Percentiles rank a stretch among this genome's conserved stretches.
Conservation (phyloP, 176 grass and related monocot genomes). For the Oryza rufipogon region DNA sequence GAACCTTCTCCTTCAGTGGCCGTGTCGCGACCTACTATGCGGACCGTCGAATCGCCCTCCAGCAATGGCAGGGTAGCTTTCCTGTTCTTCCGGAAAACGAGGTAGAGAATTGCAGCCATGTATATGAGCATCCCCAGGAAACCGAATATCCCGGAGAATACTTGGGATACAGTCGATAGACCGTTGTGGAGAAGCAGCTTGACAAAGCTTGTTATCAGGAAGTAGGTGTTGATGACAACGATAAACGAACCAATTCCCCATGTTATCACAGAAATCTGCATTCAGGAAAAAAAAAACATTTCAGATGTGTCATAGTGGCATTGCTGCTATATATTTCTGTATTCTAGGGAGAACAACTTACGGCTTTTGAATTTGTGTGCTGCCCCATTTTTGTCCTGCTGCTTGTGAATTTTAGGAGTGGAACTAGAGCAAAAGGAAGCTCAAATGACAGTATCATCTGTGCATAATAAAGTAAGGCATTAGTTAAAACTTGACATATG, state of each 20-base stretch:
- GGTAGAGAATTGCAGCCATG: constrained; percentile 67
- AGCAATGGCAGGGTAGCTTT: constrained; percentile 67
- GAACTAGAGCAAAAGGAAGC: constrained; percentile 93
- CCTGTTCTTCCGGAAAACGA: constrained; percentile 75
- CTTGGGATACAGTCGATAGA: constrained; percentile 57
- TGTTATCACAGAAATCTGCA: constrained; percentile 72
- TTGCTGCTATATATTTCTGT: not conserved
- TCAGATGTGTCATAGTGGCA: not conserved
- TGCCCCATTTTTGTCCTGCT: constrained; percentile 92
- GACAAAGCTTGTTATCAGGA: constrained; percentile 66
- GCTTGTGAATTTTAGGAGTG: constrained; percentile 94
- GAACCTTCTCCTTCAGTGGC: constrained; percentile 33
- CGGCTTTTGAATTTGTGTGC: constrained; percentile 70
- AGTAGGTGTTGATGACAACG: constrained; percentile 85
- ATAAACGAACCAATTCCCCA: constrained; percentile 80
- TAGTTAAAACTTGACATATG: not conserved
- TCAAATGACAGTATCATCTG: constrained; percentile 99
- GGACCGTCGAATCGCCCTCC: constrained; percentile 47
- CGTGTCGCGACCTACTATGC: not conserved
- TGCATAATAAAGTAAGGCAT: constrained; percentile 12
- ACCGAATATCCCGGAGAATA: constrained; percentile 78
- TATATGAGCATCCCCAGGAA: constrained; percentile 90
- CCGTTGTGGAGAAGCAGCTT: constrained; percentile 65
- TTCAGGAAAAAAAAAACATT: not conserved
- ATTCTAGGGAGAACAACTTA: constrained; percentile 41